Base-by-base conservation (phyloP, 495 filamentous ascomycete species). In the Neurospora discreta region DNA sequence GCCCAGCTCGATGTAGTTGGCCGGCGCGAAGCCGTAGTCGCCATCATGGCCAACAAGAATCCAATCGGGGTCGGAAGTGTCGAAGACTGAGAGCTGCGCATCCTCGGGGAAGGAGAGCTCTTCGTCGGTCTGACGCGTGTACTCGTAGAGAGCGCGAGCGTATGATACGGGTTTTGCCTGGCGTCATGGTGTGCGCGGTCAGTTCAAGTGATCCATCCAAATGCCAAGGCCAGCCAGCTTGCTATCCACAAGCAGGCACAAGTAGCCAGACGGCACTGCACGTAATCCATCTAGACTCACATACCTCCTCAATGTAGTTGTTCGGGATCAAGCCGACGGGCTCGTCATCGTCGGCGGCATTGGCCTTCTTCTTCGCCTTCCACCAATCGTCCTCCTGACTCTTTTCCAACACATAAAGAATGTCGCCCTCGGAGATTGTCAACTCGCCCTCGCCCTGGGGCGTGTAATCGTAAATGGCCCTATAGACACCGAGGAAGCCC, bases 51-150 rank as follows among this genome's bases (percentile, higher is more conserved):
- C 95, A 26, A 97, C 95, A 36, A 99, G 85, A 72, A 93, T 96
- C 95, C 95, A 99, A 80, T 98, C 95, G 20, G 94, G 94, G 81
- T 98, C 95, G 9, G 92, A 90, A 15, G 85, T 90, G 77, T 99
- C 95, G 78, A 92, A 98, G 39, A 98, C 93, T 69, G 90, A 82
- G 46, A 99, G 84, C 69, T 88, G 81, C 36, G 92, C 89, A 81
- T 97, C 94, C 85, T 99, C 94, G 58, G 91, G 87, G 80, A 99
- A 97, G 36, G 94, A 97, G 36, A 99, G 85, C 82, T 99, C 95
- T 80, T 98, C 95, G 78, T 99, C 96, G 68, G 95, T 99, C 82
- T 99, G 95, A 70, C 93, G 87, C 42, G 91, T 93, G 81, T 99
- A 99, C 79, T 98, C 96, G 83, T 94, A 99, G 42, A 98, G 87